phyloP scores from a whole-genome alignment of 1,139 yeast species.

The Hansenula sp. region DNA sequence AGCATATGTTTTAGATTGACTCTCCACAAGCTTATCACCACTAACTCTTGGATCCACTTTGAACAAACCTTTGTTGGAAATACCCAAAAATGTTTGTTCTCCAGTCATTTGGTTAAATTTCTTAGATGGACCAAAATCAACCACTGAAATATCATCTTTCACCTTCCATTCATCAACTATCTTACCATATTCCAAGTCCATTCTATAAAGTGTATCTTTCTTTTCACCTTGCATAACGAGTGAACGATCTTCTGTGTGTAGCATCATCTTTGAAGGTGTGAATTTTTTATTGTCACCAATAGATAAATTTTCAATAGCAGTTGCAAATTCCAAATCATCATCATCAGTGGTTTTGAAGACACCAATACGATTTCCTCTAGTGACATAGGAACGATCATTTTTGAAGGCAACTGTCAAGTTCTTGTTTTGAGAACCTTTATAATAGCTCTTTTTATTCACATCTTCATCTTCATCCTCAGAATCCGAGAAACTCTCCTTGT shows the following conservation, averaged over 20 bases:
- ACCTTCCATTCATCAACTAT: slow-evolving; percentile 80
- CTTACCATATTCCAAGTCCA: slow-evolving; percentile 78
- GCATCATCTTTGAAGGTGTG: slow-evolving; percentile 62
- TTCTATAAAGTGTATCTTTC: slow-evolving; percentile 49
- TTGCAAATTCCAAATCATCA: slow-evolving; percentile 49
- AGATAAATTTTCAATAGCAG: slow-evolving; percentile 63
- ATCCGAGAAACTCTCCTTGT: slow-evolving; percentile 16
- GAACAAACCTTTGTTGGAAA: slow-evolving; percentile 62
- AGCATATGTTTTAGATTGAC: slow-evolving; percentile 48
- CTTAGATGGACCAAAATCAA: slow-evolving; percentile 59
- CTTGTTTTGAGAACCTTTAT: slow-evolving; percentile 44
- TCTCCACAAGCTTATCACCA: slow-evolving; percentile 52
- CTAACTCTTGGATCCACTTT: slow-evolving; percentile 73
- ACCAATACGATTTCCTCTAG: slow-evolving; percentile 75
- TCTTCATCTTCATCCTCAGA: slow-evolving; percentile 23
- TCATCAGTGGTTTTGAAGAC: slow-evolving; percentile 63
- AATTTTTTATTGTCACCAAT: slow-evolving; percentile 47
- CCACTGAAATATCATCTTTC: slow-evolving; percentile 42
- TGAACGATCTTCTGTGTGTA: slow-evolving; percentile 67
- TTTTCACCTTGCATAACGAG: slow-evolving; percentile 59
- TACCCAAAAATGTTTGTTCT: slow-evolving; percentile 72
- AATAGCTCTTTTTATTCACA: slow-evolving; percentile 20
- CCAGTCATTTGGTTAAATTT: slow-evolving; percentile 71
- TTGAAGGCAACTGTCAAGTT: slow-evolving; percentile 67
- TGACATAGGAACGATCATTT: slow-evolving; percentile 71